Evolutionary conservation across 768 basidiomycete genomes (phyloP), one percentile per base, ranked within the genome.

Genomic region (Glaciozyma martinii): DNA sequence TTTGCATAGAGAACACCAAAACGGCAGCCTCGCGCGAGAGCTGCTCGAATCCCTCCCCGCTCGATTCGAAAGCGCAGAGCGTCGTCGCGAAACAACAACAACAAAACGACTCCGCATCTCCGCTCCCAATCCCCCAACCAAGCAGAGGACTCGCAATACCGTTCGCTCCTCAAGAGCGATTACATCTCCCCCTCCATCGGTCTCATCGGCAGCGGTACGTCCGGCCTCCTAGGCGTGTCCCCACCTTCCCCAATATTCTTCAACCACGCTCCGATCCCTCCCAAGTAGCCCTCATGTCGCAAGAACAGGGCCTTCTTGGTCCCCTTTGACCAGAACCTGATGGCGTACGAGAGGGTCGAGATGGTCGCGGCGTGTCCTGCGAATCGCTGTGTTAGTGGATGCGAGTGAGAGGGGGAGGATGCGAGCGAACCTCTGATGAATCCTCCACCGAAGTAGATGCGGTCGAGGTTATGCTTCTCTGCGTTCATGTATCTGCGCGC

Each of bases 261-360:
- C 76, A 99, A 87, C 94, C 94, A 99, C 54, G 95, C 95, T 8
- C 94, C 94, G 66, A 97, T 89, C 8, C 90, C 82, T 56, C 94
- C 94, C 65, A 97, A 78, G 80, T 97, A 98, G 5, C 94, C 95
- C 79, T 99, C 95, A 72, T 99, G 95, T 66, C 95, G 85, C 67
- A 99, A 81, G 81, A 99, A 99, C 70, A 97, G 80, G 49, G 95
- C 95, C 47, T 90, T 85, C 77, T 97, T 98, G 40, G 86, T 93
- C 0, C 95, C 95, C 76, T 93, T 94, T 73, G 90, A 93, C 95
- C 95, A 99, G 80, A 98, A 99, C 23, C 95, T 86, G 77, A 99
- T 98, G 27, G 95, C 95, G 78, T 99, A 99, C 27, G 95, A 98
- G 59, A 98, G 81, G 23, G 95, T 98, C 23, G 90, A 87, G 74